These are phyloP conservation scores for Hericium rajendrae DNA, from an alignment of 768 basidiomycete species.

Conservation along the genomic window DNA sequence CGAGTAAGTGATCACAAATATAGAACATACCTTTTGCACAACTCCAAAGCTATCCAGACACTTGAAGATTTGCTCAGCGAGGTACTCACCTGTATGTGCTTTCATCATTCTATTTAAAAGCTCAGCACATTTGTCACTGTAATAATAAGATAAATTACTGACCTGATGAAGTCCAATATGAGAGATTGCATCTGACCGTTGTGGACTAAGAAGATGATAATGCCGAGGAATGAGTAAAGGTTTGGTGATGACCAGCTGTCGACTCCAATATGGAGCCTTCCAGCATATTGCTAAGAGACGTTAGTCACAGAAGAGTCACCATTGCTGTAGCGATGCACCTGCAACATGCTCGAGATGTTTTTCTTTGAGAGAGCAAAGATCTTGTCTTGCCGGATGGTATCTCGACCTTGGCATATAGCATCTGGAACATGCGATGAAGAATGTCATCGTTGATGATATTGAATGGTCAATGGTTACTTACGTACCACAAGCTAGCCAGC, in stretches of 20 bases:
- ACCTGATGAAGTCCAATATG: constrained; percentile 4
- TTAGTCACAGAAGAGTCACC: background rate
- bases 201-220: constrained; percentile 14
- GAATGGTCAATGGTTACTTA: constrained; percentile 14
- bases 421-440: constrained; percentile 5
- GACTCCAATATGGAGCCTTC: constrained; percentile 20
- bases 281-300: too few relatives aligned
- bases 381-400: constrained; percentile 7
- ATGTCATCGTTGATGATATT: constrained; percentile 8
- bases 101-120: background rate
- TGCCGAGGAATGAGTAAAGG: constrained; percentile 19
- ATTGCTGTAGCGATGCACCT: background rate
- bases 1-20: background rate
- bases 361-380: constrained; percentile 4
- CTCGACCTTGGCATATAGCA: too few relatives aligned
- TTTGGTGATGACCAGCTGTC: constrained; percentile 13
- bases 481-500: constrained; percentile 8
- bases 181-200: constrained; percentile 8
- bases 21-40: background rate
- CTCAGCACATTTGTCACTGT: too few relatives aligned
- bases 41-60: constrained; percentile 1
- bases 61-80: background rate
- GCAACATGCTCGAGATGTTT: background rate
- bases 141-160: background rate
- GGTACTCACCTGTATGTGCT: constrained; percentile 6